phyloP scores from a whole-genome alignment of 176 grass and related monocot genomes.

The Musa schizocarpa region DNA sequence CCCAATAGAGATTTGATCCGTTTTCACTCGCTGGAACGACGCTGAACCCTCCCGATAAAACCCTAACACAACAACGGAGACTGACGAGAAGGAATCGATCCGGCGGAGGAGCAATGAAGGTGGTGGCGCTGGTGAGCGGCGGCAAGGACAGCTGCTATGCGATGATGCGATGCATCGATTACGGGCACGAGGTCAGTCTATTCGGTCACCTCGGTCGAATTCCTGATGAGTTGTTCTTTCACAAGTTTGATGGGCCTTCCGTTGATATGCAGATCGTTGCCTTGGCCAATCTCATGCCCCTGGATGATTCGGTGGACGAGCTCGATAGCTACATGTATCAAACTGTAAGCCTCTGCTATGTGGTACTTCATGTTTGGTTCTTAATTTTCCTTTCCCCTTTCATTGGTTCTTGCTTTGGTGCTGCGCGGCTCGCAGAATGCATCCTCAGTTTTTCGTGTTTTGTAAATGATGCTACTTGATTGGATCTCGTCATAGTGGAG shows the following conservation, averaged over 20 bases:
- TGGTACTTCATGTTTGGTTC: neutral
- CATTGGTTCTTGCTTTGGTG: neutral
- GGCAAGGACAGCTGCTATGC: slow-evolving; percentile 96
- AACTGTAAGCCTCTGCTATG: slow-evolving; percentile 42
- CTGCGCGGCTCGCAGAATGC: neutral
- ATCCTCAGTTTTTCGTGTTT: too few relatives aligned
- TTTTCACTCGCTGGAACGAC: too few relatives aligned
- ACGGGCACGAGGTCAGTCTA: slow-evolving; percentile 58
- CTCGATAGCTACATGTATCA: slow-evolving; percentile 99
- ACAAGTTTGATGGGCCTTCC: neutral
- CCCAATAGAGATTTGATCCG: too few relatives aligned
- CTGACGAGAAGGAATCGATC: neutral
- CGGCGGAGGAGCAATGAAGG: slow-evolving; percentile 47
- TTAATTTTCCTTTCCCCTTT: neutral
- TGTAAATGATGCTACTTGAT: too few relatives aligned
- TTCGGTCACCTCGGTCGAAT: neutral
- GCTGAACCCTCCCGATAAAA: neutral
- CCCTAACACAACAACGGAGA: neutral
- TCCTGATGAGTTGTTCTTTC: neutral
- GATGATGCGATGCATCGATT: slow-evolving; percentile 97
- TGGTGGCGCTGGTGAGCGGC: slow-evolving; percentile 93
- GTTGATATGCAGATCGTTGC: slow-evolving; percentile 50
- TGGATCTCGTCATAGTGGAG: too few relatives aligned
- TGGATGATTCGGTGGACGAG: slow-evolving; percentile 74
- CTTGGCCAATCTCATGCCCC: slow-evolving; percentile 69